Conservation (phyloP, 495 filamentous ascomycete species). For the Neurospora cerealis region DNA sequence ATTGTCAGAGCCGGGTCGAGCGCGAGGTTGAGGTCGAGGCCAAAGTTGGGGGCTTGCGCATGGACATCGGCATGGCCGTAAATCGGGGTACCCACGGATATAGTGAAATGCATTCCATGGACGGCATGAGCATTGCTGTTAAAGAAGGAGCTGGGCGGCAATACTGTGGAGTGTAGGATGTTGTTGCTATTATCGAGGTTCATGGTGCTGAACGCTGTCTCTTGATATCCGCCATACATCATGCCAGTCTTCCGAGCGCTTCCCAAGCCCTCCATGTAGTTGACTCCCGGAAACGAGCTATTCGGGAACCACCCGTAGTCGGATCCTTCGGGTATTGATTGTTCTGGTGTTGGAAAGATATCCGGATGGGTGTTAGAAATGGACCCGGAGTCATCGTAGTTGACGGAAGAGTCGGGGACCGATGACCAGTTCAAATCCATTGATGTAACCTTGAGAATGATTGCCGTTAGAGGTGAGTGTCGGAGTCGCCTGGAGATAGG, state of each 20-base stretch:
- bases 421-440: neutral
- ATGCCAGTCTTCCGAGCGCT: accelerated
- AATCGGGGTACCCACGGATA: neutral
- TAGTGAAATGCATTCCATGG: neutral
- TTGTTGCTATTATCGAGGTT: neutral
- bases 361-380: neutral
- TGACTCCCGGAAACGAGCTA: neutral
- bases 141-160: accelerated
- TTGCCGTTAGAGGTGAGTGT: neutral
- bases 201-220: accelerated
- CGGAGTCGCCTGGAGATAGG: neutral
- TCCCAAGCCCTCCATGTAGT: neutral
- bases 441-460: too few species aligned
- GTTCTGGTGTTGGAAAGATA: neutral
- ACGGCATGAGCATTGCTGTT: neutral
- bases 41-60: neutral
- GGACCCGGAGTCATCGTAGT: neutral
- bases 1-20: neutral
- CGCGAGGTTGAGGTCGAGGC: too few species aligned
- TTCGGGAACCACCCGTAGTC: neutral
- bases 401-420: neutral
- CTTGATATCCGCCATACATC: neutral
- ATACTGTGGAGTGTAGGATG: accelerated
- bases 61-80: neutral
- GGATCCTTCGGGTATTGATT: neutral